Evolutionary conservation across 345 rosid genomes (phyloP).

Genomic region (thale cress (Arabidopsis thaliana)): DNA sequence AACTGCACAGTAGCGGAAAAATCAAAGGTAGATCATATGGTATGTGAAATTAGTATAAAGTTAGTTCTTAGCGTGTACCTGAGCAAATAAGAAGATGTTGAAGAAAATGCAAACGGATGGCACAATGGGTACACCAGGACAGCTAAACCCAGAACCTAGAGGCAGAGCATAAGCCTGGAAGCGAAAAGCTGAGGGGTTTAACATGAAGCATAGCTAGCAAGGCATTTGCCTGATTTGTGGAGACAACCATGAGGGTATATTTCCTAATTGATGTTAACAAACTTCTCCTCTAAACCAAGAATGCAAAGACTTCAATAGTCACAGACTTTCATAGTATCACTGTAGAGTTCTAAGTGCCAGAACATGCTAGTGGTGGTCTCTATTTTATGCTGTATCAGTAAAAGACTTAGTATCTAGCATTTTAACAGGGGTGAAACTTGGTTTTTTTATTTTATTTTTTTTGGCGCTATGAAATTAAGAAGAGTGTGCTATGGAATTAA

Average conservation of each 20-base stretch:
- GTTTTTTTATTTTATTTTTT: not conserved
- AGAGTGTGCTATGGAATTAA: not conserved
- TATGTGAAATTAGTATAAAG: not conserved
- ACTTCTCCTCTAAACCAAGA: not conserved
- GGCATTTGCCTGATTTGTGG: conserved; percentile 23
- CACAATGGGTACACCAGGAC: conserved; percentile 87
- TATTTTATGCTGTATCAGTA: not conserved
- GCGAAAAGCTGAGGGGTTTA: conserved; percentile 18
- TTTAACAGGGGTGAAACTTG: conserved; percentile 18
- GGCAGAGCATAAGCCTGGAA: conserved; percentile 65
- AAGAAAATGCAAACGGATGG: conserved; percentile 86
- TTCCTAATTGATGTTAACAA: conserved; percentile 16
- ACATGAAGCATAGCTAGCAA: conserved; percentile 2
- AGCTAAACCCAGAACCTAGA: conserved; percentile 77
- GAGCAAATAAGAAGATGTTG: conserved; percentile 94
- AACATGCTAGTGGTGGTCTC: conserved; percentile 3
- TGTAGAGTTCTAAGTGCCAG: conserved; percentile 28
- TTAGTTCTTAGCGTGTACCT: conserved; percentile 53
- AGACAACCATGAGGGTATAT: not conserved
- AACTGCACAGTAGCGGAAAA: conserved; percentile 54
- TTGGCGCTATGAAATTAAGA: conserved; percentile 1
- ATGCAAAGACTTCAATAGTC: conserved; percentile 5
- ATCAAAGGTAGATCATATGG: conserved; percentile 32
- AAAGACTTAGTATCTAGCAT: conserved; percentile 7
- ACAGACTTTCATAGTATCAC: conserved; percentile 22